Conservation (phyloP, 106 monocot genomes). For the Phalaenopsis equestris region DNA sequence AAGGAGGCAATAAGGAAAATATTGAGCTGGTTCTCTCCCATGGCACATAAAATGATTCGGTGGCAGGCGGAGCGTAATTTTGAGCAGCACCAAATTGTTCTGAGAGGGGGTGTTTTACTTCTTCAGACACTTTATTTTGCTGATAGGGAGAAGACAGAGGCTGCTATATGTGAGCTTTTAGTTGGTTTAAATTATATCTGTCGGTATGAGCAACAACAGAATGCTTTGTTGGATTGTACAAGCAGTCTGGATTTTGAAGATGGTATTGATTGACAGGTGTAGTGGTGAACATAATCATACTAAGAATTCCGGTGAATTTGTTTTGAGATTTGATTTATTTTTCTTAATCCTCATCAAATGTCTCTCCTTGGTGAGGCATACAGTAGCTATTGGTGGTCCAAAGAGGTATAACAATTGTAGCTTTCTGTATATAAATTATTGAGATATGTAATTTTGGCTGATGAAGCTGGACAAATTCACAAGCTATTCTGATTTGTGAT, state of each 20-base stretch:
- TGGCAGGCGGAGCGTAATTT: conserved; percentile 93
- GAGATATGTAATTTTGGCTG: neutral
- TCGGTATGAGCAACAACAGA: conserved; percentile 92
- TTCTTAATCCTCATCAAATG: conserved; percentile 1
- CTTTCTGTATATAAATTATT: neutral
- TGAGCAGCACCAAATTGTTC: conserved; percentile 80
- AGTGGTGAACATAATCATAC: conserved; percentile 16
- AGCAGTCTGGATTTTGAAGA: conserved; percentile 86
- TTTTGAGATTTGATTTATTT: conserved; percentile 1
- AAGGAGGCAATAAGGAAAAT: conserved; percentile 52
- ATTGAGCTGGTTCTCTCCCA: conserved; percentile 74
- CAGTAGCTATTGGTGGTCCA: neutral
- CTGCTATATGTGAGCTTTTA: conserved; percentile 71
- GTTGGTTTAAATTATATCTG: conserved; percentile 93
- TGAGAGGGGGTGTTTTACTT: conserved; percentile 46
- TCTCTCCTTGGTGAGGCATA: conserved; percentile 1
- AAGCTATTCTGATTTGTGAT: neutral
- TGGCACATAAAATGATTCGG: conserved; percentile 90
- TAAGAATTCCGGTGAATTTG: neutral
- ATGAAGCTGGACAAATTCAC: conserved; percentile 11
- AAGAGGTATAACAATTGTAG: neutral
- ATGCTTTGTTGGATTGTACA: conserved; percentile 70
- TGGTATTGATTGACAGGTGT: conserved; percentile 61
- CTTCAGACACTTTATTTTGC: conserved; percentile 88
- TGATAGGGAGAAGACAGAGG: conserved; percentile 77